These are phyloP conservation scores for Papilionanthe hybrid DNA, from an alignment of 116 monocot genomes.

Conservation along the genomic window DNA sequence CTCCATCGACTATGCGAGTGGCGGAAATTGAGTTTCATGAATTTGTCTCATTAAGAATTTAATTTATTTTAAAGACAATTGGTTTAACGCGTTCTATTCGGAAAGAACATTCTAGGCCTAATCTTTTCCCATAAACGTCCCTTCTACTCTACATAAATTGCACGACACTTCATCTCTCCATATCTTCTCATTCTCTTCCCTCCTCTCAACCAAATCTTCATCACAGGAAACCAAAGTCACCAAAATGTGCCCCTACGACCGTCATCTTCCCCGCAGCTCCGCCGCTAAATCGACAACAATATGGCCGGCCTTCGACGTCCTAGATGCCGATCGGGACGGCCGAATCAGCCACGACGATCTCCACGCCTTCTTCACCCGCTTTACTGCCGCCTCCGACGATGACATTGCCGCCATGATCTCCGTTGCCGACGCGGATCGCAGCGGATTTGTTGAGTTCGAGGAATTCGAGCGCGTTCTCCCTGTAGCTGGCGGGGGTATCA, in stretches of 20 bases:
- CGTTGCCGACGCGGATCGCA: constrained; percentile 56
- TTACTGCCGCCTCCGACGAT: constrained; percentile 18
- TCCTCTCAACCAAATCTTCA: too few relatives aligned
- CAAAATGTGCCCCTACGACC: constrained; percentile 44
- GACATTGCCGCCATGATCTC: constrained; percentile 70
- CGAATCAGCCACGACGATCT: constrained; percentile 79
- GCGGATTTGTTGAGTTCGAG: constrained; percentile 73
- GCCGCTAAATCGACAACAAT: constrained; percentile 15
- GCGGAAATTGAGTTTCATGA: too few relatives aligned
- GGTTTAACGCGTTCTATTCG: too few relatives aligned
- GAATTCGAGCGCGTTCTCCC: constrained; percentile 52
- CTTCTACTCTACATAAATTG: too few relatives aligned
- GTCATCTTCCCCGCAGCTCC: background rate
- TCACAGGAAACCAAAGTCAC: too few relatives aligned
- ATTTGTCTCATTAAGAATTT: too few relatives aligned
- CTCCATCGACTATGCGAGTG: too few relatives aligned
- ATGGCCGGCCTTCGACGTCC: constrained; percentile 67
- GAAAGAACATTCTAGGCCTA: too few relatives aligned
- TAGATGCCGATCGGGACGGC: constrained; percentile 88
- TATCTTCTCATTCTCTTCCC: too few relatives aligned
- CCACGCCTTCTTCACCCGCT: constrained; percentile 35
- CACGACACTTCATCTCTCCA: too few relatives aligned
- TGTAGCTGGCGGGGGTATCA: constrained; percentile 2
- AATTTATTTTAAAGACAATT: too few relatives aligned
- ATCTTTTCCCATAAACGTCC: too few relatives aligned